Conservation (phyloP, 1,284 basidiomycete species). For the Ganoderma lucidum region DNA sequence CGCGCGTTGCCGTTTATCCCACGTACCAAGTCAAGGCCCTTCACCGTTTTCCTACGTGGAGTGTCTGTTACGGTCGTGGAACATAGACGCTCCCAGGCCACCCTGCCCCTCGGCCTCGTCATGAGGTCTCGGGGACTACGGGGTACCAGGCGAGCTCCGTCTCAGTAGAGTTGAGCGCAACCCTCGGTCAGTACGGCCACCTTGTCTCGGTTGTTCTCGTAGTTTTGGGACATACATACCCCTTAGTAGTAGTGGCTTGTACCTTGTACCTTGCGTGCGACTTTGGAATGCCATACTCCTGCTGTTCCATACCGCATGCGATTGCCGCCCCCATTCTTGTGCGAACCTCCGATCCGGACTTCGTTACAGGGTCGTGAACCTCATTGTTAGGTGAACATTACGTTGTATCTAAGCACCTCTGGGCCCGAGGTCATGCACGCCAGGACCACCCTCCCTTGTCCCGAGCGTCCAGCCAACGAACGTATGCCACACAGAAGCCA, state of each 20-base stretch:
- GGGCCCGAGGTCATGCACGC: constrained; percentile 43
- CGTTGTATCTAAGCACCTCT: constrained; percentile 11
- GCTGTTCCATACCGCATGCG: constrained; percentile 8
- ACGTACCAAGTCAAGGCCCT: constrained; percentile 55
- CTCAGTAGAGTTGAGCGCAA: constrained; percentile 65
- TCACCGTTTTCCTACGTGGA: constrained; percentile 38
- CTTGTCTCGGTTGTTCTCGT: constrained; percentile 50
- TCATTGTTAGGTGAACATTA: constrained; percentile 19
- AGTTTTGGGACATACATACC: constrained; percentile 67
- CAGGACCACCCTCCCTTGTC: constrained; percentile 34
- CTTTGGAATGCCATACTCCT: constrained; percentile 7
- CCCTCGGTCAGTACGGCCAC: constrained; percentile 31
- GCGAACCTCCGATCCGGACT: constrained; percentile 8
- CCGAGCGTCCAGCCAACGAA: constrained; percentile 45
- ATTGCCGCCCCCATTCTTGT: constrained; percentile 19
- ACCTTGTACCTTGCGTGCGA: not conserved
- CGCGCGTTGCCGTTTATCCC: constrained; percentile 36
- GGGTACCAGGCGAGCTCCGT: constrained; percentile 48
- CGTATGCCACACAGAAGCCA: constrained; percentile 47
- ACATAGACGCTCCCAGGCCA: constrained; percentile 33
- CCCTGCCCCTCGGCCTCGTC: constrained; percentile 37
- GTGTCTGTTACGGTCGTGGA: constrained; percentile 55
- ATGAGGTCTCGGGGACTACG: constrained; percentile 48
- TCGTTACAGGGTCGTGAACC: not conserved
- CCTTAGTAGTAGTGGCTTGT: not conserved